Evolutionary conservation across 495 filamentous ascomycete genomes (phyloP), one percentile per base, ranked within the genome.

Genomic region (Massariosphaeria phaeospora): DNA sequence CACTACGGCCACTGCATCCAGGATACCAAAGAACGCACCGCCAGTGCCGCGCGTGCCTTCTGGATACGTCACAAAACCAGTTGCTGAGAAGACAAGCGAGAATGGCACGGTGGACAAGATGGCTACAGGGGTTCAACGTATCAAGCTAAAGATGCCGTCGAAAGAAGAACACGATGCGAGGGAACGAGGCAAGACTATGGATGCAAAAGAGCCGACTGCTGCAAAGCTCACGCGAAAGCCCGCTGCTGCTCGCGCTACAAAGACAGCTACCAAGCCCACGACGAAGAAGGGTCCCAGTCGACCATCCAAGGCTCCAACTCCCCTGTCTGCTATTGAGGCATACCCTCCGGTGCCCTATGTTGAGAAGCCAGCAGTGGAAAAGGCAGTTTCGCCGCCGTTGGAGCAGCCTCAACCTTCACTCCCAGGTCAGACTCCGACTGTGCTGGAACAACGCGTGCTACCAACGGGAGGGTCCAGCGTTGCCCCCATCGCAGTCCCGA

Each of bases 91-190:
- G 24, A 33, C 49, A 10, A 61, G 61, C 23, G 59, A 66, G 42
- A 75, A 68, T 31, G 78, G 78, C 35, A n/a, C n/a, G n/a, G 66
- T 91, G 18, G 84, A 91, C 43, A 72, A 69, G 18, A 69, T 93
- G 26, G 76, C 85, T 0, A 73, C 76, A n/a, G 80, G 80, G 11
- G 76, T 91, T 67, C 84, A 84, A 61, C 72, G 69, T 25, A 82
- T 94, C 59, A 91, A 84, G 61, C 73, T 94, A 41, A 87, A 82
- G 36, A 73, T 91, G 34, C 74, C 86, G 0, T 80, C 84, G 0
- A 80, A 84, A 21, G 82, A 88, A 51, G 83, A 88, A 63, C 77
- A 84, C 48, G 84, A 86, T 29, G 78, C 78, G 5, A 71, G 76
- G 26, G 76, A 81, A 61, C 69, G 67, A 24, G 70, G 73, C 72